A percentile compares a stretch with the other conserved stretches of the same genome.
These are phyloP conservation scores for Colletotrichum musicola DNA, from an alignment of 2,329 filamentous ascomycete genomes.

Conservation along the genomic window DNA sequence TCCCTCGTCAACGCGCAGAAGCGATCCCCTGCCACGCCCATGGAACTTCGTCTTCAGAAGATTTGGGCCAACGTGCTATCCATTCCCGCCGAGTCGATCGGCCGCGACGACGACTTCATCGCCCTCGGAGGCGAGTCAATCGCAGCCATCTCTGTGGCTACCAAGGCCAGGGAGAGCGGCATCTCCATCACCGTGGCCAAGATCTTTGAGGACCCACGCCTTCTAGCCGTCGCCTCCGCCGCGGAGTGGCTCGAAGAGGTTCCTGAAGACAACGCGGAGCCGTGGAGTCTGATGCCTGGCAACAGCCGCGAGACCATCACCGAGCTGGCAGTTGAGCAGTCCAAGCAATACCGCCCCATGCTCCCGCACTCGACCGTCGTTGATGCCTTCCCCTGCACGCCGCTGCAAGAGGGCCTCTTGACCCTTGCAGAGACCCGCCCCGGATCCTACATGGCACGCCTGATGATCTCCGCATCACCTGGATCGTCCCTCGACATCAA, in stretches of 20 bases:
- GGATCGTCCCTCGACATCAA: constrained; percentile 25
- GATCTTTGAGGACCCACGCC: constrained; percentile 37
- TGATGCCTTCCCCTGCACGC: constrained; percentile 53
- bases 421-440: constrained; percentile 44
- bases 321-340: neutral
- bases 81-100: constrained; percentile 55
- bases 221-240: neutral
- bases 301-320: neutral
- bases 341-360: neutral
- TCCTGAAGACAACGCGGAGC: neutral
- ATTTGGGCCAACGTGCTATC: constrained; percentile 53
- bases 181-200: constrained; percentile 33
- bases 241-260: neutral
- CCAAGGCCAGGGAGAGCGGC: neutral
- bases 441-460: constrained; percentile 41
- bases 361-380: constrained; percentile 7
- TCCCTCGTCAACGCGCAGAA: neutral
- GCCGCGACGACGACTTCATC: constrained; percentile 70
- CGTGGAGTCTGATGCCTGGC: neutral
- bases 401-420: constrained; percentile 53
- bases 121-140: constrained; percentile 64
- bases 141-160: constrained; percentile 7
- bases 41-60: constrained; percentile 4
- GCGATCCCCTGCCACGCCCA: neutral
- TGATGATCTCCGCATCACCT: neutral